These are phyloP conservation scores for Fusarium sp. DNA, from an alignment of 2,329 filamentous ascomycete genomes.

Conservation along the genomic window DNA sequence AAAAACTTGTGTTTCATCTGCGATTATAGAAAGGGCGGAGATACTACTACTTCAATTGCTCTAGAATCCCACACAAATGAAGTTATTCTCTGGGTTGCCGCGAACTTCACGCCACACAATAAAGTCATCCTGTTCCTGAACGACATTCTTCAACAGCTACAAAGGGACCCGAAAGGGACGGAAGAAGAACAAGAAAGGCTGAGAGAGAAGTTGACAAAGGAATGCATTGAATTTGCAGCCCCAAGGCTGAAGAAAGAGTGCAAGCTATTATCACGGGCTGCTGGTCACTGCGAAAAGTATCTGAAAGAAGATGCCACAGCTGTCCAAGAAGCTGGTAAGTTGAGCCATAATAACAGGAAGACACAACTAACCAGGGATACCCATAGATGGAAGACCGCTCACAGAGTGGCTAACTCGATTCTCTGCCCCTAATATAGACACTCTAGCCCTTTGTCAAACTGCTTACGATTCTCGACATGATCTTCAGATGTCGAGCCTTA, in stretches of 20 bases:
- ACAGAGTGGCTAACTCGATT: constrained; percentile 24
- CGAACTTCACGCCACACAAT: constrained; percentile 45
- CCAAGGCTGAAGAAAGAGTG: constrained; percentile 38
- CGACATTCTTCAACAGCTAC: constrained; percentile 32
- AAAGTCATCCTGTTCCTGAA: constrained; percentile 46
- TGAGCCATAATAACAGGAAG: too few species aligned
- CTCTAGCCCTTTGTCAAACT: constrained; percentile 3
- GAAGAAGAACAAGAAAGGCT: background rate
- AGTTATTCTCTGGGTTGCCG: constrained; percentile 56
- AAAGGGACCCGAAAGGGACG: background rate
- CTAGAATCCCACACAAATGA: constrained; percentile 47
- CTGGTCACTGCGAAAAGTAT: constrained; percentile 18
- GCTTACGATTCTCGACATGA: constrained; percentile 31
- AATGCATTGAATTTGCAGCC: constrained; percentile 29
- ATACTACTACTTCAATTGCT: constrained; percentile 55
- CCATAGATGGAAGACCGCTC: background rate
- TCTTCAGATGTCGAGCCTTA: constrained; percentile 25
- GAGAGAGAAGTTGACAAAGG: background rate
- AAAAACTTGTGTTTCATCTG: constrained; percentile 56
- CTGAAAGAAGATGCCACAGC: background rate
- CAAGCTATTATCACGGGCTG: constrained; percentile 20
- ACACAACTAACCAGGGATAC: background rate
- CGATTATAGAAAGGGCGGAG: constrained; percentile 57
- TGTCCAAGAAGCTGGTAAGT: constrained; percentile 8
- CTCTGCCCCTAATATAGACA: background rate